Conservation (phyloP, 495 filamentous ascomycete genomes). For the Xylaria longipes region DNA sequence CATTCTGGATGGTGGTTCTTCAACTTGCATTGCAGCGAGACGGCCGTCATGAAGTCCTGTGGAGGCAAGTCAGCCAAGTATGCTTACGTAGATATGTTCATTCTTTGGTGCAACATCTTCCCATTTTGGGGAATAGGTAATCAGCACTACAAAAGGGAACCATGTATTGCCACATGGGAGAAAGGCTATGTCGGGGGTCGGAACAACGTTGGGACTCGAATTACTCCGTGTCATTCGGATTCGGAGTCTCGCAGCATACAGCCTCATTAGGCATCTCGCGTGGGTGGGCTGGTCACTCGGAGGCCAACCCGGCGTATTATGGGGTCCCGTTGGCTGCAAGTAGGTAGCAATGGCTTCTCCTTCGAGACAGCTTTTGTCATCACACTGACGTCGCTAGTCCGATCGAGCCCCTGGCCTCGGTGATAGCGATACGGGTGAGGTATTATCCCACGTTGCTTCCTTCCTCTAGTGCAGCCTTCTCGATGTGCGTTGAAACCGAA, state of each 20-base stretch:
- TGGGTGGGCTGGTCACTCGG: slow-evolving; percentile 23
- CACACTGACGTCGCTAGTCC: slow-evolving; percentile 14
- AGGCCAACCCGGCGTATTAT: slow-evolving; percentile 22
- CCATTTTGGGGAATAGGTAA: neutral
- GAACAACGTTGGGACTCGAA: neutral
- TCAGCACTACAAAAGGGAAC: neutral
- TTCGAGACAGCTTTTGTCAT: slow-evolving; percentile 24
- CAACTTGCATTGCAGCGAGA: slow-evolving; percentile 61
- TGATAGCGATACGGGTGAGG: slow-evolving; percentile 20
- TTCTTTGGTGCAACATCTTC: neutral
- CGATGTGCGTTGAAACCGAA: neutral
- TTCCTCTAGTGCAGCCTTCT: neutral
- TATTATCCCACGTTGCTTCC: slow-evolving; percentile 9
- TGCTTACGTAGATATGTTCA: neutral
- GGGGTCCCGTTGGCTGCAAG: slow-evolving; percentile 22
- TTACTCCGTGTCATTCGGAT: slow-evolving; percentile 16
- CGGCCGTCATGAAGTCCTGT: slow-evolving; percentile 66
- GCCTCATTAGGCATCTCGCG: slow-evolving; percentile 24
- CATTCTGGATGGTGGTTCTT: slow-evolving; percentile 69
- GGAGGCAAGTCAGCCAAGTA: slow-evolving; percentile 17
- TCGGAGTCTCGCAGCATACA: slow-evolving; percentile 22
- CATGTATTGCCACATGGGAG: neutral
- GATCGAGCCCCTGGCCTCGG: neutral
- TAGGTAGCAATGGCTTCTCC: neutral
- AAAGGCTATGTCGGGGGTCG: slow-evolving; percentile 3